Evolutionary conservation across 495 filamentous ascomycete genomes (phyloP), one percentile per base, ranked within the genome.

Genomic region (Aspergillus cristatus): DNA sequence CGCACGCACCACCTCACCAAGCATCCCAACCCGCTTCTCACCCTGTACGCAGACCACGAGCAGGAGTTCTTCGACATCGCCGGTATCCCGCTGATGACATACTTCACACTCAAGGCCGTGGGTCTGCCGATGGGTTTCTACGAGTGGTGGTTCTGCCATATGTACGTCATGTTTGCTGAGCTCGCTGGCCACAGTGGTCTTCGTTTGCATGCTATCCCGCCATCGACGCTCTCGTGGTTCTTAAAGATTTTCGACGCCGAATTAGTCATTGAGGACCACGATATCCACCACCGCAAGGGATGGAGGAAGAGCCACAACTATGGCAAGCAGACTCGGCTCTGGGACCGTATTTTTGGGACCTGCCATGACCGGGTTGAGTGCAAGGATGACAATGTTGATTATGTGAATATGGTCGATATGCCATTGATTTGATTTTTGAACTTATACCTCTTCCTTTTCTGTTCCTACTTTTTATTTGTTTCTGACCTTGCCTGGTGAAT

Each of bases 1-100:
- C 45, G 45, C 28, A 48, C 45, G 11, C 45, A 48, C 29, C 45
- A 48, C 28, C 40, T 48, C 32, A 48, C 45, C 20, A 48, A 48
- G 24, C 45, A 48, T 20, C 45, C 45, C 1, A 48, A 48, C 28
- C 45, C 45, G 5, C 20, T 48, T 5, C 40, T 48, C 4, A 43
- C 45, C 11, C 37, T 48, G 6, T 48, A 48, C 34, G 45, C 45
- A 30, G 45, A 48, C 32, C 35, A 26, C 3, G 45, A 43, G 28
- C 45, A 48, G 16, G 45, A 48, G 20, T 36, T 48, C 32, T 48
- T 42, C 35, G 45, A 48, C 31, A 48, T 48, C 13, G 45, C 45
- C 14, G 45, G 45, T n/a, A 33, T 48, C 7, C 45, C 45, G 1
- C 31, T 48, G n/a, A 8, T 43, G 32, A 35, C 45, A 2, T 48